These are phyloP conservation scores for Colletotrichum costaricense DNA, from an alignment of 2,329 filamentous ascomycete species.

Conservation along the genomic window DNA sequence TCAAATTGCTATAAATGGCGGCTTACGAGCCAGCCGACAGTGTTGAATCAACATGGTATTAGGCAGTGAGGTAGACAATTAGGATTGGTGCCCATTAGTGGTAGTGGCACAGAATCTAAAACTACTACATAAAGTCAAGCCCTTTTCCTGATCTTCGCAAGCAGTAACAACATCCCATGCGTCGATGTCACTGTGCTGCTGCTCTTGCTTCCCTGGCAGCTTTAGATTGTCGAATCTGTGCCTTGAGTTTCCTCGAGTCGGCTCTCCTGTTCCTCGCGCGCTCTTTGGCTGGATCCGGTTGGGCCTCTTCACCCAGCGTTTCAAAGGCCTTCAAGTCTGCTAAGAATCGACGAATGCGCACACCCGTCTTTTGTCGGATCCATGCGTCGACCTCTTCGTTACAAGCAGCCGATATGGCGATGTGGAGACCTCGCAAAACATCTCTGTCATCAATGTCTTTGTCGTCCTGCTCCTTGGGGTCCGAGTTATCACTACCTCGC, in stretches of 20 bases:
- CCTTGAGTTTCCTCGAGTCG: constrained; percentile 50
- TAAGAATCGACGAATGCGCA: constrained; percentile 65
- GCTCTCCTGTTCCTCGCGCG: constrained; percentile 43
- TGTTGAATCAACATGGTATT: no score
- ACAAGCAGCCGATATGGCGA: constrained; percentile 67
- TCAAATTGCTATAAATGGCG: no score
- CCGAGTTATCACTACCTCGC: constrained; percentile 30
- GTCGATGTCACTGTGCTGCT: not conserved
- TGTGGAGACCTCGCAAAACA: constrained; percentile 65
- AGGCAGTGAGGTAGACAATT: not conserved
- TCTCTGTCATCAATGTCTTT: constrained; percentile 58
- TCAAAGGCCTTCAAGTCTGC: constrained; percentile 65
- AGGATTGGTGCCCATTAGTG: not conserved
- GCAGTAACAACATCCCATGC: not conserved
- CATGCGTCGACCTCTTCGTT: constrained; percentile 64
- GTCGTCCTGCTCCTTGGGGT: constrained; percentile 48
- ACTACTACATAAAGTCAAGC: not conserved
- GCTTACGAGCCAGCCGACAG: no score
- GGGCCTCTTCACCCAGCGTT: constrained; percentile 49
- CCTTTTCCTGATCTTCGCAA: not conserved
- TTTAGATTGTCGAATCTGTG: constrained; percentile 47
- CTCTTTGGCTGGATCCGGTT: constrained; percentile 40
- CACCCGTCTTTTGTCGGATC: constrained; percentile 62
- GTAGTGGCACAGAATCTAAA: not conserved
- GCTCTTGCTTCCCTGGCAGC: constrained; percentile 15